Base-by-base conservation (phyloP, 345 rosid genomes). In the Erucastrum elatum region DNA sequence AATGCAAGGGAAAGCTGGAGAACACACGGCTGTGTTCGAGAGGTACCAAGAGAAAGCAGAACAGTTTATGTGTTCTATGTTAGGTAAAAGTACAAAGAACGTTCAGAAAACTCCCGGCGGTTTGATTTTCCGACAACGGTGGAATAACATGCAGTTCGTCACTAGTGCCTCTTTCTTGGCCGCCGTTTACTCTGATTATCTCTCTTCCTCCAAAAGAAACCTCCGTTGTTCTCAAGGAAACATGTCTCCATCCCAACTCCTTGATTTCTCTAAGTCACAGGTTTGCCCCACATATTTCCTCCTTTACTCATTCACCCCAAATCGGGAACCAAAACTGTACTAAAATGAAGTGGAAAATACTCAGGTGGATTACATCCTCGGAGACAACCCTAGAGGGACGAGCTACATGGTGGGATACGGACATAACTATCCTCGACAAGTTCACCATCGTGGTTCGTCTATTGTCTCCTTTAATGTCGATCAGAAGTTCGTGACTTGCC, bases 341-440 rank as follows among this genome's bases (percentile, higher is more conserved):
- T 49, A n/a, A 49, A 49, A 49, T n/a, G 16, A n/a, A n/a, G 6
- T 49, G 2, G 2, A 58, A 58, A 44, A 10, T 37, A 6, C 21
- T 74, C 78, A 94, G 97, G 92, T 91, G 74, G 97, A 95, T 66
- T 95, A 95, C 81, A 87, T 95, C 68, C 94, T 95, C 6, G 99
- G 98, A 44, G 97, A 95, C 86, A 93, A 95, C 72, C 99, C 99
- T 2, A 87, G 97, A 83, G 96, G 91, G 12, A 95, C 97, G 26
- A 95, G 99, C 58, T 95, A 95, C 84, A 90, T 95, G 99, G 97
- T 95, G 3, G 98, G 98, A 3, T 93, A 92, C 56, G 97, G 99
- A 53, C 82, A 88, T 77, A 93, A 89, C 84, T 95, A 85, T 77
- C 99, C 99, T 0, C 82, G 83, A 35, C 88, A 87, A 82, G 97